Conservation (phyloP, 805 yeast species). For the Ogataea angusta region DNA sequence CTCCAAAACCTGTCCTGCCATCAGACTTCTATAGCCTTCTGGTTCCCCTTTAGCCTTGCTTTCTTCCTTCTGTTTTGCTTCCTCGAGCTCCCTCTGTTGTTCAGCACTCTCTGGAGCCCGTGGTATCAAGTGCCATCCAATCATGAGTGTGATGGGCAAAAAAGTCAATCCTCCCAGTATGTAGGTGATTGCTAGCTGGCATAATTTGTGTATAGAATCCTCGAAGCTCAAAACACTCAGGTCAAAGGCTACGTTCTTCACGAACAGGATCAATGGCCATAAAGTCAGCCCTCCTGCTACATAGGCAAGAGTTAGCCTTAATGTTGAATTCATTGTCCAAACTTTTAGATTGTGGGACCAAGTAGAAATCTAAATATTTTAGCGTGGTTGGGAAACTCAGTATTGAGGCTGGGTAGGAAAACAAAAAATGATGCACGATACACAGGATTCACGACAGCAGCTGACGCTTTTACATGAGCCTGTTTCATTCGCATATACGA, state of each 20-base stretch:
- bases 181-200: constrained; percentile 45
- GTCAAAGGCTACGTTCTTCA: not conserved
- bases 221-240: not conserved
- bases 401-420: too few species aligned
- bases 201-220: constrained; percentile 22
- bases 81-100: constrained; percentile 23
- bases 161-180: constrained; percentile 80
- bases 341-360: not conserved
- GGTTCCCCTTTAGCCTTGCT: constrained; percentile 25
- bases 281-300: constrained; percentile 1
- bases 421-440: too few species aligned
- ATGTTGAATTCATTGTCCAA: not conserved
- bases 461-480: too few species aligned
- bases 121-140: constrained; percentile 41
- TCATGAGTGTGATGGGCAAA: constrained; percentile 52
- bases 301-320: not conserved
- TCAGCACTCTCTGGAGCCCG: constrained; percentile 24
- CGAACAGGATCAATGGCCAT: constrained; percentile 1
- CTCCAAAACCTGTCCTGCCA: constrained; percentile 67
- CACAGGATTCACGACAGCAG: too few species aligned
- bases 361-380: too few species aligned
- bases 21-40: constrained; percentile 35
- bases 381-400: too few species aligned
- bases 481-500: too few species aligned
- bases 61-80: constrained; percentile 31